Conservation (phyloP, 176 grass and related monocot genomes). For the Avena atlantica region DNA sequence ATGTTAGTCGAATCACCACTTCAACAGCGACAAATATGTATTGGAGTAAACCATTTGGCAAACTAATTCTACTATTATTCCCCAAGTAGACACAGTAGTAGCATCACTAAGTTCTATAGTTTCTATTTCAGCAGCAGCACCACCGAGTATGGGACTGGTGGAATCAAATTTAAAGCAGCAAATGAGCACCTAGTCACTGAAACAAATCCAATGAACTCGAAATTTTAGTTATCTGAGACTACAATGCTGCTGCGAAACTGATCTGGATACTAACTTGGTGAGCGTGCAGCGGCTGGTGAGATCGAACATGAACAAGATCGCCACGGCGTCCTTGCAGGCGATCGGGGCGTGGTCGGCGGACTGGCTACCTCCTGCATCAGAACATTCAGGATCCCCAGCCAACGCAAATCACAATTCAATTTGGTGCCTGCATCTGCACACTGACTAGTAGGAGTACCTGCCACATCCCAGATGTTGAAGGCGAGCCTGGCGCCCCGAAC, state of each 20-base stretch:
- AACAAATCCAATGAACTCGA: neutral
- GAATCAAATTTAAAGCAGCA: constrained; percentile 16
- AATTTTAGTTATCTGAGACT: neutral
- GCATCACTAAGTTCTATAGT: too few species aligned
- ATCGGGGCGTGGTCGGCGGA: constrained; percentile 76
- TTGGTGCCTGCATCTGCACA: neutral
- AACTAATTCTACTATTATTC: too few species aligned
- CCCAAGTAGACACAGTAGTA: too few species aligned
- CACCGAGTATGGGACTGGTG: too few species aligned
- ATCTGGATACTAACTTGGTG: constrained; percentile 72
- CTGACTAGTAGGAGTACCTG: constrained; percentile 64
- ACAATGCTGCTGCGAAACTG: neutral
- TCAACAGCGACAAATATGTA: too few species aligned
- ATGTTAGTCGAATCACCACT: too few species aligned
- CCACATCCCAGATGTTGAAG: constrained; percentile 94
- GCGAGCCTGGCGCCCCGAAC: constrained; percentile 78
- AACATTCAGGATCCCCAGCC: constrained; percentile 10
- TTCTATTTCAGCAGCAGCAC: too few species aligned
- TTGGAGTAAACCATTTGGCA: too few species aligned
- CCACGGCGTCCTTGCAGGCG: constrained; percentile 94
- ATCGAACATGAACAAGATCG: constrained; percentile 98
- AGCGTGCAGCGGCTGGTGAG: constrained; percentile 89
- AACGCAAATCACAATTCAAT: neutral
- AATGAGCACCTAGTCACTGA: constrained; percentile 17
- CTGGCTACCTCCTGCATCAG: constrained; percentile 64